phyloP scores from a whole-genome alignment of 2,329 filamentous ascomycete genomes.

The Cytospora mali region DNA sequence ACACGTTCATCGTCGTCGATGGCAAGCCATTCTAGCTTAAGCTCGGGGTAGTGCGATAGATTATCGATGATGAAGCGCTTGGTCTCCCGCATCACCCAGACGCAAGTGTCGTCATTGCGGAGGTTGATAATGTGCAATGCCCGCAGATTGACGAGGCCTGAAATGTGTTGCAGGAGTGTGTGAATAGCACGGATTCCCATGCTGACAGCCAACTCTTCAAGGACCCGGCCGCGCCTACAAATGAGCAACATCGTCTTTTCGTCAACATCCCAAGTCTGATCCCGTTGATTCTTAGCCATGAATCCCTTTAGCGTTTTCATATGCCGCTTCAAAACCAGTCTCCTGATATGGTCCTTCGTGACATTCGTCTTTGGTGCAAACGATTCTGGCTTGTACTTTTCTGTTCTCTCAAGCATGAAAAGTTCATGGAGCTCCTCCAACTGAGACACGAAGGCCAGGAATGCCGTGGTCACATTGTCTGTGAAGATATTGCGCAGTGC shows the following conservation, averaged over 20 bases:
- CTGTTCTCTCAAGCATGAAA: slow-evolving; percentile 58
- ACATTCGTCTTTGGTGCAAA: slow-evolving; percentile 54
- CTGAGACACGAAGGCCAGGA: slow-evolving; percentile 56
- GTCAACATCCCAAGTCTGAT: slow-evolving; percentile 59
- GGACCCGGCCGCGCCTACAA: slow-evolving; percentile 49
- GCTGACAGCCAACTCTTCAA: slow-evolving; percentile 59
- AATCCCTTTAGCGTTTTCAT: slow-evolving; percentile 55
- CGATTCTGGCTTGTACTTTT: slow-evolving; percentile 55
- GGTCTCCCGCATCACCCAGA: slow-evolving; percentile 59
- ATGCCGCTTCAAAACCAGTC: slow-evolving; percentile 60
- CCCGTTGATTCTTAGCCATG: slow-evolving; percentile 61
- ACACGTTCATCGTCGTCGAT: slow-evolving; percentile 53
- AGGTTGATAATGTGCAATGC: slow-evolving; percentile 60
- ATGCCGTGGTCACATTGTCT: slow-evolving; percentile 60
- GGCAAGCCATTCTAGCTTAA: slow-evolving; percentile 62
- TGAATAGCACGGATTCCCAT: slow-evolving; percentile 59
- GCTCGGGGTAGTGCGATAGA: slow-evolving; percentile 55
- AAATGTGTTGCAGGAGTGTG: slow-evolving; percentile 57
- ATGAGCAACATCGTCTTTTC: slow-evolving; percentile 57
- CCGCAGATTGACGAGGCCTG: slow-evolving; percentile 54
- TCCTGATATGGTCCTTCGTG: slow-evolving; percentile 61
- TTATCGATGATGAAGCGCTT: slow-evolving; percentile 62
- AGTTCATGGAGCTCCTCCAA: slow-evolving; percentile 59
- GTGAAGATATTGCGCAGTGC: slow-evolving; percentile 62
- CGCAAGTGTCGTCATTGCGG: slow-evolving; percentile 58